phyloP scores from a whole-genome alignment of 2,329 filamentous ascomycete genomes.

The Colletotrichum sublineola region DNA sequence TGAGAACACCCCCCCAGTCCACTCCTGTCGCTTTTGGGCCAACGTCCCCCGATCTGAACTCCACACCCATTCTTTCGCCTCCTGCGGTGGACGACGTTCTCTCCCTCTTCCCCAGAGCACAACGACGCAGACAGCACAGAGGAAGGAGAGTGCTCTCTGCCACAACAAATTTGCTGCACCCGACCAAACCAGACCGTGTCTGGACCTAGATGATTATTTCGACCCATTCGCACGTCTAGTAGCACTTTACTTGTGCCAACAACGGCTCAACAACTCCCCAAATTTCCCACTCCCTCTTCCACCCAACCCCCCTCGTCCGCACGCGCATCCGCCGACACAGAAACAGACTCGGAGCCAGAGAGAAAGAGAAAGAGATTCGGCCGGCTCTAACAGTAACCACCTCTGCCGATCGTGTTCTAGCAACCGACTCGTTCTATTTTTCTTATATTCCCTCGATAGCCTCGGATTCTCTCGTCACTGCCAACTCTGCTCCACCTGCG shows the following conservation, averaged over 20 bases:
- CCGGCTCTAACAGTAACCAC: conserved; percentile 25
- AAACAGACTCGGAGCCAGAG: conserved; percentile 11
- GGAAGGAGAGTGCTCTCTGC: conserved; percentile 23
- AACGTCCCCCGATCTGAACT: conserved; percentile 42
- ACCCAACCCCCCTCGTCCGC: conserved; percentile 18
- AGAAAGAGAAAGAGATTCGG: conserved; percentile 27
- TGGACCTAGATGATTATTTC: conserved; percentile 24
- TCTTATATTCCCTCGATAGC: conserved; percentile 18
- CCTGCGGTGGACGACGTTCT: conserved; percentile 40
- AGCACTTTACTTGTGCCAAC: conserved; percentile 34
- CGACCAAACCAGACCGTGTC: conserved; percentile 9
- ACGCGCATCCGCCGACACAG: conserved; percentile 10
- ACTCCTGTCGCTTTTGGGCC: conserved; percentile 41
- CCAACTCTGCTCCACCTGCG: conserved; percentile 10
- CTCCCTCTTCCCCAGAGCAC: conserved; percentile 40
- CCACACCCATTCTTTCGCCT: conserved; percentile 41
- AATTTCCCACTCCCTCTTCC: conserved; percentile 27
- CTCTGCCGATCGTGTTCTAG: conserved; percentile 18
- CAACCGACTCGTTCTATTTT: conserved; percentile 1
- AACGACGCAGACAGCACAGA: conserved; percentile 25
- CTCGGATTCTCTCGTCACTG: neutral
- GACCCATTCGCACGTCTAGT: conserved; percentile 25
- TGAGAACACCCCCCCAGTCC: conserved; percentile 36
- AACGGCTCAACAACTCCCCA: conserved; percentile 14
- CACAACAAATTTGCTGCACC: conserved; percentile 14